These are phyloP conservation scores for Solanum habrochaites DNA, from an alignment of 257 asterid species.

Conservation along the genomic window DNA sequence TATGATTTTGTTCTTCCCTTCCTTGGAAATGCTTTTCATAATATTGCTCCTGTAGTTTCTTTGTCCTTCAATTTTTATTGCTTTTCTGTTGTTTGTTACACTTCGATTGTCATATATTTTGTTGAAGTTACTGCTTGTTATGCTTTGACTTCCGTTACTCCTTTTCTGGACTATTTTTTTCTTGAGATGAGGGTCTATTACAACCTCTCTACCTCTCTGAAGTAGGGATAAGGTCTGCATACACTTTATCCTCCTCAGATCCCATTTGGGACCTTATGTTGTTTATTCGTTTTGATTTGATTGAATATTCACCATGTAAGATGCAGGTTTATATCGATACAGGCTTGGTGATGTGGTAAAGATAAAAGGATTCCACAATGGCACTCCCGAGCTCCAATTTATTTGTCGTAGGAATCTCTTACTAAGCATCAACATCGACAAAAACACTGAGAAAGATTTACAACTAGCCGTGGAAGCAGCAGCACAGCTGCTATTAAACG, in stretches of 20 bases:
- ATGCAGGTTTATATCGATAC: conserved; percentile 83
- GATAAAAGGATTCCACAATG: conserved; percentile 74
- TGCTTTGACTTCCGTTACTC: background rate
- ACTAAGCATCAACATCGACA: conserved; percentile 79
- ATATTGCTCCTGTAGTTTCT: background rate
- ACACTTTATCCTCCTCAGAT: too few relatives aligned
- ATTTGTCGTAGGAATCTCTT: conserved; percentile 79
- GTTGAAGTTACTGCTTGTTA: background rate
- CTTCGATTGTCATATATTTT: background rate
- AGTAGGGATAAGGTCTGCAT: background rate
- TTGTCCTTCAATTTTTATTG: background rate
- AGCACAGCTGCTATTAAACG: conserved; percentile 32
- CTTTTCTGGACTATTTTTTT: too few relatives aligned
- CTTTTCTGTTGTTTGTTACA: background rate
- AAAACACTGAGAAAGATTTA: conserved; percentile 84
- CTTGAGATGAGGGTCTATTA: background rate
- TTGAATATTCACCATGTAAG: background rate
- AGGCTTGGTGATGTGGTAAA: conserved; percentile 80
- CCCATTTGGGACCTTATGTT: too few relatives aligned
- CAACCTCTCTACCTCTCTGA: background rate
- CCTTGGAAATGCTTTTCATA: background rate
- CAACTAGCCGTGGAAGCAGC: conserved; percentile 80
- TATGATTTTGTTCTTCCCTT: background rate
- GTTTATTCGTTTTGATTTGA: background rate
- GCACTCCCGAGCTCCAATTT: conserved; percentile 80